Evolutionary conservation across 2,329 filamentous ascomycete genomes (phyloP).

Genomic region (Penicillium sp.): DNA sequence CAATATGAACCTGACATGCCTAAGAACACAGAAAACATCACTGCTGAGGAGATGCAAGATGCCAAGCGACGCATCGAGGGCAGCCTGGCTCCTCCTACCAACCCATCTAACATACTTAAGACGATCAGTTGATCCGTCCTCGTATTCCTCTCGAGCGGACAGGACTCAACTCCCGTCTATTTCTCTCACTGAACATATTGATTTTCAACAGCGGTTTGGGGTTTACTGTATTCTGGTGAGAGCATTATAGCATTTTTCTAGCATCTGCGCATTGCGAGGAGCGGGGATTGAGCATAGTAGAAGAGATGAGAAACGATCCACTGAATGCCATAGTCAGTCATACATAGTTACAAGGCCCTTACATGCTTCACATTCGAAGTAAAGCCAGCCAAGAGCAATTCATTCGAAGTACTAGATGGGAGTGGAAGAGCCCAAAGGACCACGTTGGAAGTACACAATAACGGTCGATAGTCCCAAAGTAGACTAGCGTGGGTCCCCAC

Average conservation of each 20-base stretch:
- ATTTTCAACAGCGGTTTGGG: constrained; percentile 20
- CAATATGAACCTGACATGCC: constrained; percentile 82
- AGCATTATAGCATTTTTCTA: constrained; percentile 20
- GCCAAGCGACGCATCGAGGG: constrained; percentile 80
- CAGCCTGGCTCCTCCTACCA: constrained; percentile 42
- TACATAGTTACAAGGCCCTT: background rate
- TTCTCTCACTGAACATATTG: constrained; percentile 20
- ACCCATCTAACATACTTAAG: constrained; percentile 14
- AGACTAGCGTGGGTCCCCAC: constrained; percentile 36
- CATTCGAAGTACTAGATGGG: background rate
- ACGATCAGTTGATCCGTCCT: constrained; percentile 8
- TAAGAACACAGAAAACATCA: constrained; percentile 71
- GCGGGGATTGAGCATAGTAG: background rate
- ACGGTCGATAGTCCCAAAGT: constrained; percentile 25
- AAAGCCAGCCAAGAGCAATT: too few relatives aligned
- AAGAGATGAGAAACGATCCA: background rate
- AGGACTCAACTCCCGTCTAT: constrained; percentile 15
- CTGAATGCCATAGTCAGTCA: constrained; percentile 1
- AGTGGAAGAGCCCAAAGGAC: background rate
- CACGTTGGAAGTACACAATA: constrained; percentile 12
- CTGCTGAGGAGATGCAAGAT: constrained; percentile 74
- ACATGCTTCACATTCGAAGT: too few relatives aligned
- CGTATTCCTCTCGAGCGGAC: background rate
- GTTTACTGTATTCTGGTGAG: constrained; percentile 13
- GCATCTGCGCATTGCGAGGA: constrained; percentile 17